Conservation (phyloP, 305 asterid genomes). For the Fraxinus greggii region DNA sequence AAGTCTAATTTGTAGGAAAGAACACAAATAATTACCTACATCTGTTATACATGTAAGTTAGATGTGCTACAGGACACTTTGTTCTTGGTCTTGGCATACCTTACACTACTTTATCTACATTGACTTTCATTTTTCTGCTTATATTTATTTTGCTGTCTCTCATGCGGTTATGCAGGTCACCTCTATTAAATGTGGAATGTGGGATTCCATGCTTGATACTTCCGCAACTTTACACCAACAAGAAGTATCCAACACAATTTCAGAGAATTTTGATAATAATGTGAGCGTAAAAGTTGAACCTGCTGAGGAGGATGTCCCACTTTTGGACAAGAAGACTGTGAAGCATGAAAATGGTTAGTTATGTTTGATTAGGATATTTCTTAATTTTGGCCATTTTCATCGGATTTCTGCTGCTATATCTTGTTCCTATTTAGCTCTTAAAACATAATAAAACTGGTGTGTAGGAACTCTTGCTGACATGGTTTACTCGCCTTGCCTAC, state of each 20-base stretch:
- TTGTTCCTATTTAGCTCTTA: neutral
- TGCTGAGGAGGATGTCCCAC: conserved; percentile 44
- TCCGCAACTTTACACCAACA: conserved; percentile 37
- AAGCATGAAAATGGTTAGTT: conserved; percentile 42
- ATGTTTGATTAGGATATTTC: neutral
- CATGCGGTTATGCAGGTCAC: conserved; percentile 53
- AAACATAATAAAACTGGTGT: neutral
- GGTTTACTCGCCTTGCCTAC: neutral
- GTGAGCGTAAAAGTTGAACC: conserved; percentile 53
- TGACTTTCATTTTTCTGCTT: conserved; percentile 9
- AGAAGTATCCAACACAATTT: conserved; percentile 28
- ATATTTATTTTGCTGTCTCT: conserved; percentile 23
- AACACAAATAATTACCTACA: neutral
- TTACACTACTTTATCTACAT: neutral
- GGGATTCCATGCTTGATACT: conserved; percentile 70
- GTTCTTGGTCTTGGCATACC: neutral
- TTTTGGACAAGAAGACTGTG: conserved; percentile 29
- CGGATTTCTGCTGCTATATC: neutral
- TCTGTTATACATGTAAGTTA: neutral
- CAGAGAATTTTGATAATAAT: conserved; percentile 44
- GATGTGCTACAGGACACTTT: neutral
- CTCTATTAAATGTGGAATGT: conserved; percentile 63
- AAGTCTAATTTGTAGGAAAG: neutral
- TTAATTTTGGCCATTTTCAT: neutral
- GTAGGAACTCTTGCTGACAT: neutral